Percentiles rank a stretch among this genome's conserved stretches.
phyloP scores from a whole-genome alignment of 2,329 filamentous ascomycete species.

The Cucurbitaria berberidis region DNA sequence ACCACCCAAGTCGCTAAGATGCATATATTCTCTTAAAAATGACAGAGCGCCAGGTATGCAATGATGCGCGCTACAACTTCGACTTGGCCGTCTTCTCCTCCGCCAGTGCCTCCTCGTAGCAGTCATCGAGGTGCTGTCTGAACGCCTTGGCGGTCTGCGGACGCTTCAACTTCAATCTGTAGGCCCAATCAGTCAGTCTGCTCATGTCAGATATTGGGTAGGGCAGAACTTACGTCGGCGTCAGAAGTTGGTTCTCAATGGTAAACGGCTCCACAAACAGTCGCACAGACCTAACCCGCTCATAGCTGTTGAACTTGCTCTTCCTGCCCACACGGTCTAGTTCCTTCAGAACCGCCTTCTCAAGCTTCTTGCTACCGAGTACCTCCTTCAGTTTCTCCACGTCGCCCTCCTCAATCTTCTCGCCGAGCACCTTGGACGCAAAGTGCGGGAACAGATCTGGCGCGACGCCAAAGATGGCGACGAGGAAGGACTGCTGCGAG shows the following conservation, averaged over 20 bases:
- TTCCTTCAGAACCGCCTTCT: slow-evolving; percentile 76
- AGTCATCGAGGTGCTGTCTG: slow-evolving; percentile 62
- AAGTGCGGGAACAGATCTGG: slow-evolving; percentile 82
- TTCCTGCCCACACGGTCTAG: slow-evolving; percentile 79
- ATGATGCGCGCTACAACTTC: slow-evolving; percentile 52
- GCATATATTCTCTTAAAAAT: slow-evolving; percentile 3
- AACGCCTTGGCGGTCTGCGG: slow-evolving; percentile 70
- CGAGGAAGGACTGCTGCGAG: slow-evolving; percentile 77
- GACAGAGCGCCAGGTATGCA: not conserved
- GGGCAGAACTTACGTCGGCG: slow-evolving; percentile 74
- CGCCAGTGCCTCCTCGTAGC: slow-evolving; percentile 63
- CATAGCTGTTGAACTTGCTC: slow-evolving; percentile 90
- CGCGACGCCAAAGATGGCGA: slow-evolving; percentile 87
- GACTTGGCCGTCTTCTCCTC: slow-evolving; percentile 51
- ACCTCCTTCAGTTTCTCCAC: slow-evolving; percentile 70
- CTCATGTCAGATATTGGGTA: not conserved
- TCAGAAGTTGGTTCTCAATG: slow-evolving; percentile 88
- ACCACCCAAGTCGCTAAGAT: slow-evolving; percentile 1
- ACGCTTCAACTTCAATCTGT: slow-evolving; percentile 73
- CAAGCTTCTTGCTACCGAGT: slow-evolving; percentile 71
- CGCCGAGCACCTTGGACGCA: slow-evolving; percentile 76
- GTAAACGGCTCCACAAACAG: slow-evolving; percentile 89
- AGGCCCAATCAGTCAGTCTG: slow-evolving; percentile 14
- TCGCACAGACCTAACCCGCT: slow-evolving; percentile 76
- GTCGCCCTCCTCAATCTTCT: slow-evolving; percentile 69